Percentiles rank a stretch among this genome's conserved stretches.
Conservation (phyloP, 1,284 basidiomycete species). For the Lignosus rhinocerotis region DNA sequence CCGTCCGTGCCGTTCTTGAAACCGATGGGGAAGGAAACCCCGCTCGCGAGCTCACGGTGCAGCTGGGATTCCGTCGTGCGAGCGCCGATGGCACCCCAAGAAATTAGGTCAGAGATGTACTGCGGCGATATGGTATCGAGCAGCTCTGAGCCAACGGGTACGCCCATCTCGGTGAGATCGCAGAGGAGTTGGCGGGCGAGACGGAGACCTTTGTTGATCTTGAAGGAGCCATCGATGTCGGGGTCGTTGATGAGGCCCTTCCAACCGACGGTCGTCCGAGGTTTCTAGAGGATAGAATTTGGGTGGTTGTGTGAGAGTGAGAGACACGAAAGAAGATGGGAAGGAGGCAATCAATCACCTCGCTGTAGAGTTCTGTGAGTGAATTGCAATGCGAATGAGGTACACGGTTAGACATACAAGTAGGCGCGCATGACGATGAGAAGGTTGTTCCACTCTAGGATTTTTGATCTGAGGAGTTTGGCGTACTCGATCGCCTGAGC, state of each 20-base stretch:
- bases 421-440: constrained; percentile 96
- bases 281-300: constrained; percentile 53
- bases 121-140: constrained; percentile 93
- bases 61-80: constrained; percentile 95
- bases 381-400: constrained; percentile 14
- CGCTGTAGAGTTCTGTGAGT: constrained; percentile 37
- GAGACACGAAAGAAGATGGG: not conserved
- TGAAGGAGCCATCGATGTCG: constrained; percentile 90
- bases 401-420: constrained; percentile 62
- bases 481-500: constrained; percentile 93
- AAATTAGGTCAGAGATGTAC: constrained; percentile 79
- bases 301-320: constrained; percentile 13
- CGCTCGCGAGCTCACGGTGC: constrained; percentile 90
- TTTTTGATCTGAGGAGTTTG: constrained; percentile 67
- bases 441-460: constrained; percentile 74
- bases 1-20: constrained; percentile 99
- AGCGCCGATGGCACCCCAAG: constrained; percentile 98
- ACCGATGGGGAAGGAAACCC: constrained; percentile 89
- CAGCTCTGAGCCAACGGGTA: constrained; percentile 94
- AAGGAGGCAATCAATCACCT: constrained; percentile 39
- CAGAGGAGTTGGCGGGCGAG: constrained; percentile 87
- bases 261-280: constrained; percentile 87
- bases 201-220: constrained; percentile 95
- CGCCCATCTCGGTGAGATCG: constrained; percentile 84
- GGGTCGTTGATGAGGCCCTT: constrained; percentile 92